A percentile compares a stretch with the other conserved stretches of the same genome.
phyloP scores from a whole-genome alignment of 2,329 filamentous ascomycete genomes.

The Penicillium nordicum region DNA sequence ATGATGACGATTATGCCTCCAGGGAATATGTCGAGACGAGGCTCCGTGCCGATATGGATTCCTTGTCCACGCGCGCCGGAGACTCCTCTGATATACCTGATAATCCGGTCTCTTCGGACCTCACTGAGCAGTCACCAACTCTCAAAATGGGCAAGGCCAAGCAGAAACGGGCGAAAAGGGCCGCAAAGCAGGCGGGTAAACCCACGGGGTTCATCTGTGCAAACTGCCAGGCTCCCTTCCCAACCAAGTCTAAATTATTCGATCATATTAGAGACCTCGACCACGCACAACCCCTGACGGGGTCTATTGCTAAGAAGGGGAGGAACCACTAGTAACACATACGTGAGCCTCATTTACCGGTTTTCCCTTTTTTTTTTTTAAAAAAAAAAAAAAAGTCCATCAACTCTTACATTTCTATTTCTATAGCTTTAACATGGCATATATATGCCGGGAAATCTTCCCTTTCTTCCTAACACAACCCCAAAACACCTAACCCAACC shows the following conservation, averaged over 20 bases:
- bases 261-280: conserved; percentile 62
- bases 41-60: conserved; percentile 26
- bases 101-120: conserved; percentile 15
- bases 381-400: background rate
- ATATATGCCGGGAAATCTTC: too few species aligned
- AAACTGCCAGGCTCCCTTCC: conserved; percentile 74
- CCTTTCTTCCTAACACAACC: background rate
- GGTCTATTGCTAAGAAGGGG: conserved; percentile 1
- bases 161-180: conserved; percentile 51
- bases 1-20: conserved; percentile 44
- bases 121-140: conserved; percentile 20
- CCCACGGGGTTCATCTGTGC: conserved; percentile 63
- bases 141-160: conserved; percentile 52
- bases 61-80: conserved; percentile 3
- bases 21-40: conserved; percentile 42
- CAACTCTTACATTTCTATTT: background rate
- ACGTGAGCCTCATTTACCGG: background rate
- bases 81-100: conserved; percentile 17
- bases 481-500: conserved; percentile 60
- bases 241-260: conserved; percentile 69
- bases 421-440: background rate
- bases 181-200: conserved; percentile 34
- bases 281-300: conserved; percentile 56
- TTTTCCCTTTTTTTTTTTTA: background rate
- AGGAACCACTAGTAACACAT: background rate